Base-by-base conservation (phyloP, 2,329 filamentous ascomycete species). In the Trichoderma simmonsii region DNA sequence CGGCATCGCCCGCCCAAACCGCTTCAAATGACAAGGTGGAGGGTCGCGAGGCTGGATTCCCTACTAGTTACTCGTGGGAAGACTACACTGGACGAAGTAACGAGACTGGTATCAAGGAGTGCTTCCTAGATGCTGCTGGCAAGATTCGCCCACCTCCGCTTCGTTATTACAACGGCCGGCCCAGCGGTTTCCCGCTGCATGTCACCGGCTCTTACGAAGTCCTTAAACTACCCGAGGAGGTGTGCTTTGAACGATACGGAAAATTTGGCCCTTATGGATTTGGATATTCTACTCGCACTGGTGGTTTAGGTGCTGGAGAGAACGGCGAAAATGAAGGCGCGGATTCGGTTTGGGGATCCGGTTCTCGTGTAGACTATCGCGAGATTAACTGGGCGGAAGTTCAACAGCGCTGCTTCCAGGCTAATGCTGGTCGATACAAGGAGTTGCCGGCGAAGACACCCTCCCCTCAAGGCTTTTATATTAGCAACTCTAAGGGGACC, bases 201-300 rank as follows among this genome's bases (percentile, higher is more conserved):
- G 89, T 93, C 2, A 88, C 95, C 78, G 96, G 96, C n/a, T 97
- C 94, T 0, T 95, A 97, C 77, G 90, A 94, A 11, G 81, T 95
- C 54, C 82, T 98, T 14, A 91, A 90, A 0, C 84, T 98, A 43
- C 89, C 92, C 21, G 89, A 97, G 75, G 92, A 97, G 77, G 89
- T 98, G 61, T 99, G 96, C 83, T 98, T 97, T 78, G 96, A 99
- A 76, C 88, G 96, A 2, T 97, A 93, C 79, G 95, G 95, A 3
- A 89, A 94, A 74, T 89, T 96, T 34, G 95, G 93, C 0, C 93
- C 95, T 0, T 99, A 99, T 76, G 95, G 95, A 0, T 89, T 94
- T 73, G 95, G 95, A 9, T 98, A 98, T 80, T 93, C 92, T 36
- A 85, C 87, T 39, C 90, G 90, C 72, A 90, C 87, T 74, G 95